Conservation (phyloP, 306 rosid species). For the Inga leiocalycina region DNA sequence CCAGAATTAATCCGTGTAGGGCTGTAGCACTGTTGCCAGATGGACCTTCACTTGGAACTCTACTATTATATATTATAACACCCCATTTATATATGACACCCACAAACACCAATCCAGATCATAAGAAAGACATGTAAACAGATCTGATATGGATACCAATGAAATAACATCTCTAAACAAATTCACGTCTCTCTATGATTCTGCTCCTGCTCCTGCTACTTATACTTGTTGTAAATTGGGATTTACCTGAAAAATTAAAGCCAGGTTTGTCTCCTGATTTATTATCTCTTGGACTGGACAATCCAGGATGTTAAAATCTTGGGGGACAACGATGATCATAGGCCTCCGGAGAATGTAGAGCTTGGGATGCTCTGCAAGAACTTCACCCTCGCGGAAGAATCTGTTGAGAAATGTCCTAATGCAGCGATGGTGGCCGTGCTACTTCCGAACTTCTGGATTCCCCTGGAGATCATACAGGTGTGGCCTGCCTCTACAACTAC, state of each 20-base stretch:
- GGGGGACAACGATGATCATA: not conserved
- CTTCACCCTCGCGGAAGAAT: conserved; percentile 53
- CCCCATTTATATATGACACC: not conserved
- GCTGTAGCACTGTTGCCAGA: not conserved
- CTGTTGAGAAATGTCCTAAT: conserved; percentile 72
- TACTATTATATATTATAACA: not conserved
- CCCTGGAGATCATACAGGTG: conserved; percentile 96
- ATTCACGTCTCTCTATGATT: not conserved
- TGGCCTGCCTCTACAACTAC: conserved; percentile 95
- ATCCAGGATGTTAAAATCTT: too few species aligned
- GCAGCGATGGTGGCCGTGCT: conserved; percentile 86
- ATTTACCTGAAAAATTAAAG: not conserved
- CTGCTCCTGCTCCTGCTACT: not conserved
- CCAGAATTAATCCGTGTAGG: not conserved
- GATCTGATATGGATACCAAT: not conserved
- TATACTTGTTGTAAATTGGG: not conserved
- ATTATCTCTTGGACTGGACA: not conserved
- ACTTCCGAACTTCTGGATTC: conserved; percentile 92
- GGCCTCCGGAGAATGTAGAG: conserved; percentile 38
- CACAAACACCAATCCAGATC: not conserved
- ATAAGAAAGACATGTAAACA: not conserved
- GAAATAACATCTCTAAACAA: not conserved
- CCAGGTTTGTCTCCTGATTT: not conserved
- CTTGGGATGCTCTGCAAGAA: conserved; percentile 84
- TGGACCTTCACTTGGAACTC: not conserved